A percentile compares a stretch with the other conserved stretches of the same genome.
These are phyloP conservation scores for Saturnispora quitensis DNA, from an alignment of 805 yeast species.

Conservation along the genomic window DNA sequence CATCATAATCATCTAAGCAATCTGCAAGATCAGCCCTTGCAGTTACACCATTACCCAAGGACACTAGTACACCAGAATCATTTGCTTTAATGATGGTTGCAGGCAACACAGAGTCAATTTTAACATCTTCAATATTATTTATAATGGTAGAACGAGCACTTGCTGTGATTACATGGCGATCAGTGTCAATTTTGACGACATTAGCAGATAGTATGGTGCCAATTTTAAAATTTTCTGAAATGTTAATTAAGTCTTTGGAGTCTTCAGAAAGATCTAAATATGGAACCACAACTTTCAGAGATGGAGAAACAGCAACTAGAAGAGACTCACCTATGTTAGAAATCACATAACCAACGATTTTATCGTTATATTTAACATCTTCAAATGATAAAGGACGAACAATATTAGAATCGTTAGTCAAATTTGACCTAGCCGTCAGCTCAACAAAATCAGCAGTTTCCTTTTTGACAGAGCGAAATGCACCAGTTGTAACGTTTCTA, in stretches of 20 bases:
- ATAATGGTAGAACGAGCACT: conserved; percentile 39
- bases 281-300: conserved; percentile 56
- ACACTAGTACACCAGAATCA: conserved; percentile 55
- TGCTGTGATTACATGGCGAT: conserved; percentile 30
- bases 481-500: conserved; percentile 62
- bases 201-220: conserved; percentile 61
- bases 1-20: conserved; percentile 60
- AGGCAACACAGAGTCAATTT: conserved; percentile 47
- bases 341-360: conserved; percentile 45
- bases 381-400: conserved; percentile 27
- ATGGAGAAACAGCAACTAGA: conserved; percentile 65
- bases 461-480: conserved; percentile 50
- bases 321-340: conserved; percentile 55
- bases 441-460: conserved; percentile 54
- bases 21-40: conserved; percentile 69
- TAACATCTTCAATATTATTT: conserved; percentile 38
- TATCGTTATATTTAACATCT: conserved; percentile 40
- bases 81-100: conserved; percentile 53
- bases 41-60: conserved; percentile 51
- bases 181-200: conserved; percentile 45
- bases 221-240: conserved; percentile 54
- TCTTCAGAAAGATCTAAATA: conserved; percentile 55
- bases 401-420: conserved; percentile 31
- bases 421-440: conserved; percentile 31
- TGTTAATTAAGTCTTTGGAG: conserved; percentile 35